Conservation (phyloP, 768 basidiomycete species). For the Leccinum incarnatum region DNA sequence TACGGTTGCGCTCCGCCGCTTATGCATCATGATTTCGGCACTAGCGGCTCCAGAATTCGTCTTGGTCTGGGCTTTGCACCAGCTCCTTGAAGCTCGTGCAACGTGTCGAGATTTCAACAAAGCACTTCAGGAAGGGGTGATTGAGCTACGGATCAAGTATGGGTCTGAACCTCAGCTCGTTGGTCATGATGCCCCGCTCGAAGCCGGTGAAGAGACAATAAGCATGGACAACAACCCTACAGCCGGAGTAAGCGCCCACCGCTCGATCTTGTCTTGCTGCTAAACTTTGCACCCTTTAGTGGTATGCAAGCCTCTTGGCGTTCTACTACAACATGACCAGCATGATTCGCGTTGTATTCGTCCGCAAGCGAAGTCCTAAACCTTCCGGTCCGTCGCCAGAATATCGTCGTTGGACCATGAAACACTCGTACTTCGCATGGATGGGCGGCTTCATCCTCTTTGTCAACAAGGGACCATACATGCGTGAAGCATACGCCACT, state of each 20-base stretch:
- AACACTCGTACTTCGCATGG: background rate
- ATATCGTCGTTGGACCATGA: background rate
- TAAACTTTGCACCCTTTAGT: background rate
- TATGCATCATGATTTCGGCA: background rate
- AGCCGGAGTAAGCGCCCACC: too few species aligned
- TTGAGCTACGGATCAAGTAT: background rate
- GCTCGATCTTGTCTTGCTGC: background rate
- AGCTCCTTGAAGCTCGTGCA: background rate
- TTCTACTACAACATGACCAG: background rate
- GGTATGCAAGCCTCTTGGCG: background rate
- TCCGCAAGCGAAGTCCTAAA: background rate
- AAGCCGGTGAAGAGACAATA: background rate
- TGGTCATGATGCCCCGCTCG: background rate
- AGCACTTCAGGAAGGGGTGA: background rate
- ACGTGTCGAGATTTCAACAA: background rate
- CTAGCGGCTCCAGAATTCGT: background rate
- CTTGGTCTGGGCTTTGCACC: background rate
- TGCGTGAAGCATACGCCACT: background rate
- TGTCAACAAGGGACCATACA: background rate
- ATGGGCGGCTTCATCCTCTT: background rate
- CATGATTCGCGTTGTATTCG: background rate
- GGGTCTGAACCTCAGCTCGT: background rate
- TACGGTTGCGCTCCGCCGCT: background rate
- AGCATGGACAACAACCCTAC: too few species aligned
- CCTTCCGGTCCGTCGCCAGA: background rate